A percentile compares a stretch with the other conserved stretches of the same genome.
Conservation (phyloP, 257 asterid species). For the Dorcoceras hygrometricum region DNA sequence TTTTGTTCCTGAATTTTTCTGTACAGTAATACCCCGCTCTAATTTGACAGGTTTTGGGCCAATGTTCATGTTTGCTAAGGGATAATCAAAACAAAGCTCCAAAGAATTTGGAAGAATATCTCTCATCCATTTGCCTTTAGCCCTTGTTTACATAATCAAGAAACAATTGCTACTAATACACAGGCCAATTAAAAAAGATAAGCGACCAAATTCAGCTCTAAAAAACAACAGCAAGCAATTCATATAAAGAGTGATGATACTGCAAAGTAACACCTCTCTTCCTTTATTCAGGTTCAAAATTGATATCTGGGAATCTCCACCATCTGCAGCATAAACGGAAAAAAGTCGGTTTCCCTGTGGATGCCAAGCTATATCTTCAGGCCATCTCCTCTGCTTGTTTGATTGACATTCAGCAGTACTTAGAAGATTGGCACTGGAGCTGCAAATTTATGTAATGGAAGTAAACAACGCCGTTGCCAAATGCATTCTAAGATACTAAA, state of each 20-base stretch:
- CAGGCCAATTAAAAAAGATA: too few relatives aligned
- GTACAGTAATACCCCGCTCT: too few relatives aligned
- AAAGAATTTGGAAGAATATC: too few relatives aligned
- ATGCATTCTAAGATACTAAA: neutral
- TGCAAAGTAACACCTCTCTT: conserved; percentile 48
- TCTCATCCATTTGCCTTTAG: too few relatives aligned
- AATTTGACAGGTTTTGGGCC: too few relatives aligned
- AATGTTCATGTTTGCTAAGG: too few relatives aligned
- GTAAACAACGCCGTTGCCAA: conserved; percentile 17
- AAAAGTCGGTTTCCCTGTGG: conserved; percentile 69
- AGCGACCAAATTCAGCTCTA: neutral
- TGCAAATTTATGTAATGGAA: conserved; percentile 37
- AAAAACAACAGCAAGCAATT: neutral
- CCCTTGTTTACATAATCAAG: too few relatives aligned
- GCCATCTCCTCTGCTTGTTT: conserved; percentile 81
- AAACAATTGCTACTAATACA: too few relatives aligned
- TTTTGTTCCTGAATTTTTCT: too few relatives aligned
- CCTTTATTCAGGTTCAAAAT: conserved; percentile 57
- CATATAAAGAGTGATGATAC: neutral
- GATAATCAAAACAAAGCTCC: too few relatives aligned
- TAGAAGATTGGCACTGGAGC: conserved; percentile 63
- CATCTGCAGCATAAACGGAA: conserved; percentile 79
- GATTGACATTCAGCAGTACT: conserved; percentile 69
- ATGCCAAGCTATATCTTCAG: conserved; percentile 98
- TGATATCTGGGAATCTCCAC: conserved; percentile 80